Evolutionary conservation across 2,329 filamentous ascomycete genomes (phyloP).

Genomic region (Colletotrichum falcatum): DNA sequence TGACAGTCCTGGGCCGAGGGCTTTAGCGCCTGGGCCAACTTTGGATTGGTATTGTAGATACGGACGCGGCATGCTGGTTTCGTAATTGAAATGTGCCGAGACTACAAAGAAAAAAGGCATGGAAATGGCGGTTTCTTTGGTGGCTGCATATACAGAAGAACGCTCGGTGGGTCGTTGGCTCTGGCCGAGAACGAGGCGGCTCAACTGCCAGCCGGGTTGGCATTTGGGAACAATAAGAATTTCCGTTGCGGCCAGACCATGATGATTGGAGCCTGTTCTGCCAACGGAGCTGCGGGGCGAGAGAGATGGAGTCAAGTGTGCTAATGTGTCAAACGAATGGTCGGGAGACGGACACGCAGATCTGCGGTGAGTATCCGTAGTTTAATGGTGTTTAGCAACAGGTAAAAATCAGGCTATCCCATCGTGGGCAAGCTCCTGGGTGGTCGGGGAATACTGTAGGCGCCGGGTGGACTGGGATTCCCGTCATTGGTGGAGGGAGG

Average conservation of each 20-base stretch:
- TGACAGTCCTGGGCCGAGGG: neutral
- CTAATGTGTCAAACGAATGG: too few relatives aligned
- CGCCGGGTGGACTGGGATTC: constrained; percentile 25
- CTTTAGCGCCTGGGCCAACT: neutral
- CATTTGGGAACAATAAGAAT: neutral
- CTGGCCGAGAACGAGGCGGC: neutral
- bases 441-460: constrained; percentile 32
- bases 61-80: neutral
- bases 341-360: constrained; percentile 35
- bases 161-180: neutral
- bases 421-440: constrained; percentile 26
- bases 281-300: constrained; percentile 10
- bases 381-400: constrained; percentile 7
- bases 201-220: neutral
- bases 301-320: constrained; percentile 17
- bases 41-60: neutral
- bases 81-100: neutral
- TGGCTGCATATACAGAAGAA: neutral
- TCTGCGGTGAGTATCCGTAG: constrained; percentile 23
- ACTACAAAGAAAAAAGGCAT: neutral
- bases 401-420: constrained; percentile 11
- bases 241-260: neutral
- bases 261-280: neutral
- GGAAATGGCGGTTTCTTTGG: neutral
- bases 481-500: constrained; percentile 27